A percentile compares a stretch with the other conserved stretches of the same genome.
Conservation (phyloP, 2,329 filamentous ascomycete genomes). For the Colletotrichum sp. region DNA sequence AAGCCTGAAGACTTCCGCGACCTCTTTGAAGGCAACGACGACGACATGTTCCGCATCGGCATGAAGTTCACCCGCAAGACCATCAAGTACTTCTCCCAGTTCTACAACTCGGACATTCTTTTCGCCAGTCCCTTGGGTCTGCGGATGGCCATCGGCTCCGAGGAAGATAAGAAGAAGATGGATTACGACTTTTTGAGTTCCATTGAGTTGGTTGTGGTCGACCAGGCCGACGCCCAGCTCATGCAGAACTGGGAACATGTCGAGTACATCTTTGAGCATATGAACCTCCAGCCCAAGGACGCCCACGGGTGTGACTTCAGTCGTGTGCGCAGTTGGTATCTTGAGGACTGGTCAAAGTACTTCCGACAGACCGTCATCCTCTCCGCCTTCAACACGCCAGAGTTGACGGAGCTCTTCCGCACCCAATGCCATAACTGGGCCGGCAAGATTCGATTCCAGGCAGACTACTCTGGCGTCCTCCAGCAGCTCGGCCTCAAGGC, state of each 20-base stretch:
- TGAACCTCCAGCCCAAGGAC: conserved; percentile 90
- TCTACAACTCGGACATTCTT: conserved; percentile 96
- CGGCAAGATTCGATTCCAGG: conserved; percentile 77
- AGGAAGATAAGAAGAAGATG: conserved; percentile 63
- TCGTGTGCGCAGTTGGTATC: conserved; percentile 87
- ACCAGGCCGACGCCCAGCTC: conserved; percentile 89
- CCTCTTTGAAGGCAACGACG: conserved; percentile 92
- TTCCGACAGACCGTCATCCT: conserved; percentile 87
- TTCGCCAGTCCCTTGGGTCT: conserved; percentile 89
- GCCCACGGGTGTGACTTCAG: conserved; percentile 93
- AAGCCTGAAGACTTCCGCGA: conserved; percentile 88
- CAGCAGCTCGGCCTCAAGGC: conserved; percentile 74
- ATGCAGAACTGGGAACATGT: conserved; percentile 99
- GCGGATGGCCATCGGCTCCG: conserved; percentile 87
- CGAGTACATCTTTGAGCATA: conserved; percentile 87
- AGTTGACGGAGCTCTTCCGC: conserved; percentile 81
- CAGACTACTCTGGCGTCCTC: conserved; percentile 74
- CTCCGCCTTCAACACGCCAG: conserved; percentile 85
- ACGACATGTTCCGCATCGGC: conserved; percentile 96
- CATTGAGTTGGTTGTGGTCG: conserved; percentile 87
- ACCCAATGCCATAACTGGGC: conserved; percentile 79
- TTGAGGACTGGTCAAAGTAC: conserved; percentile 82
- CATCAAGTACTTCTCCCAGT: conserved; percentile 91
- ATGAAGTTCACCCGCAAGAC: conserved; percentile 97
- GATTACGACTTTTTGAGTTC: conserved; percentile 94